A percentile compares a stretch with the other conserved stretches of the same genome.
Evolutionary conservation across 2,329 filamentous ascomycete genomes (phyloP).

Genomic region (Fusarium sp.): DNA sequence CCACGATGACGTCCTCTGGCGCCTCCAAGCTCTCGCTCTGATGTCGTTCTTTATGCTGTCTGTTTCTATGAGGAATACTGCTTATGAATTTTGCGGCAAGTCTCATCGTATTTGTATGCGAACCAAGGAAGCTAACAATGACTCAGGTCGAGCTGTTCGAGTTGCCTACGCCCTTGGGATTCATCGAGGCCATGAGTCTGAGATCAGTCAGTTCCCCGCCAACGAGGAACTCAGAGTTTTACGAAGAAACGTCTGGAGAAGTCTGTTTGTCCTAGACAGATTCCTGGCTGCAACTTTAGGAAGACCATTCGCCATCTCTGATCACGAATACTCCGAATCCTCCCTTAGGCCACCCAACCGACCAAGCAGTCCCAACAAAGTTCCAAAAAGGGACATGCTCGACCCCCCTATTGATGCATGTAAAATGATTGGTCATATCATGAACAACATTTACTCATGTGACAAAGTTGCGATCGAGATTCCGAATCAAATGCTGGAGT

Average conservation of each 20-base stretch:
- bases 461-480: slow-evolving; percentile 65
- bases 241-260: slow-evolving; percentile 69
- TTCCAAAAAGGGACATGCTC: slow-evolving; percentile 48
- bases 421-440: slow-evolving; percentile 64
- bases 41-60: slow-evolving; percentile 72
- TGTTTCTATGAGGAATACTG: slow-evolving; percentile 69
- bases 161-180: slow-evolving; percentile 70
- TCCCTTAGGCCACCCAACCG: slow-evolving; percentile 49
- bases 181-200: slow-evolving; percentile 65
- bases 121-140: slow-evolving; percentile 7
- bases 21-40: slow-evolving; percentile 68
- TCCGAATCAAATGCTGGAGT: slow-evolving; percentile 63
- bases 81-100: slow-evolving; percentile 69
- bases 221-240: slow-evolving; percentile 54
- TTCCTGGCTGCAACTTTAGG: slow-evolving; percentile 71
- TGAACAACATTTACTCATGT: slow-evolving; percentile 68
- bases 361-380: slow-evolving; percentile 18
- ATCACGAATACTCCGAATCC: slow-evolving; percentile 68
- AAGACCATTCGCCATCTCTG: slow-evolving; percentile 67
- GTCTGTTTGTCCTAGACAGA: slow-evolving; percentile 70
- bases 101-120: background rate
- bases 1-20: slow-evolving; percentile 72
- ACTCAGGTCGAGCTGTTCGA: slow-evolving; percentile 68
- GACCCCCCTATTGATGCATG: slow-evolving; percentile 67
- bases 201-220: slow-evolving; percentile 57